Evolutionary conservation across 352 stramenopile species (phyloP), one percentile per base, ranked within the genome.

Genomic region (Pythium guiyangense): DNA sequence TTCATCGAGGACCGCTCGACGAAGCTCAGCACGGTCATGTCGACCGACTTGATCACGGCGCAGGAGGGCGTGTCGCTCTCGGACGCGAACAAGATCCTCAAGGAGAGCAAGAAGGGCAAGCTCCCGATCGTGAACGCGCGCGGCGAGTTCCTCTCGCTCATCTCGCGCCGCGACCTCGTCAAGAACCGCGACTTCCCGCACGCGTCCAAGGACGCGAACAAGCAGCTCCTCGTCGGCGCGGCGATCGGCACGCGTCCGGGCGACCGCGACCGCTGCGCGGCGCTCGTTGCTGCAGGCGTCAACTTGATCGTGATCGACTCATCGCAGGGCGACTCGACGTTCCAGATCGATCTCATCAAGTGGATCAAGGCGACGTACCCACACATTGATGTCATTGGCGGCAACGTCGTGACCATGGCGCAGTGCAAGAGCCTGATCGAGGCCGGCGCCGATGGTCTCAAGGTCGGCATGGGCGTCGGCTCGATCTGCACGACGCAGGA

Each of bases 401-500:
- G 98, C 57, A 99, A 99, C 77, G 96, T 99, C 29, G 97, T 99
- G 29, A 99, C 97, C 39, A 90, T 93, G 49, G 86, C 87, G 31
- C 98, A 99, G 84, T 98, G 95, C 62, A 92, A 98, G 69, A 96
- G 98, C 72, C 87, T 99, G 20, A 99, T 99, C 59, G 83, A 99
- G 48, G 97, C 97, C 31, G 98, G 98, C 45, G 97, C 96, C 15
- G 97, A 99, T 64, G 98, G 97, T n/a, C 84, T 99, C 48, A 97
- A 98, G 62, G 96, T 99, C 45, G 98, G 98, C 60, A 99, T 99
- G 98, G 98, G 98, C 62, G 97, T 99, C 39, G 98, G 98, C 59
- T 99, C 95, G 54, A 99, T 99, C 71, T 99, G 97, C 79, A 99
- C 98, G 39, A 99, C 98, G 26, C 98, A 99, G 80, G 97, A 99